Conservation (phyloP, 2,329 filamentous ascomycete species). For the Neopestalotiopsis rosae region DNA sequence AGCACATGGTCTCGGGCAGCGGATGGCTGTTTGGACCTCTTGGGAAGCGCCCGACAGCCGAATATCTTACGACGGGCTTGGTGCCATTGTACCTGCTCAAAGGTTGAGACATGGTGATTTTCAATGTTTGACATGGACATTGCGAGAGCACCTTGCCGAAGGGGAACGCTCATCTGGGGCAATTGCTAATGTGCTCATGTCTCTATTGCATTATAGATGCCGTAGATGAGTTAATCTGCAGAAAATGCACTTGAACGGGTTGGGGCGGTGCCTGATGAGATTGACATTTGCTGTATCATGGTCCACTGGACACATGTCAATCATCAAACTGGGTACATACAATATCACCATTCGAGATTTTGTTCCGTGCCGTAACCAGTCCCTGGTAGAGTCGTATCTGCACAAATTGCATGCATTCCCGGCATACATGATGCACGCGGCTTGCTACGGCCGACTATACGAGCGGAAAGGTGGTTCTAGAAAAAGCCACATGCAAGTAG, state of each 20-base stretch:
- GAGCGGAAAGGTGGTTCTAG: background rate
- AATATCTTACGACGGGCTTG: background rate
- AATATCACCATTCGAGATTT: background rate
- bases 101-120: background rate
- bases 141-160: no score
- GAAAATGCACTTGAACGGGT: no score
- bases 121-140: background rate
- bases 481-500: background rate
- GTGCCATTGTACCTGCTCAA: background rate
- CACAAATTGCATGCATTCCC: constrained; percentile 7
- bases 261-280: background rate
- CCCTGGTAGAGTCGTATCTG: constrained; percentile 7
- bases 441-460: background rate
- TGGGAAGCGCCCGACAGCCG: background rate
- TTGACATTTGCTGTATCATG: background rate
- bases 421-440: constrained; percentile 12
- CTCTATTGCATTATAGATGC: background rate
- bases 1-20: background rate
- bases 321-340: background rate
- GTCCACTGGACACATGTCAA: background rate
- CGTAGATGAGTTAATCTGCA: background rate
- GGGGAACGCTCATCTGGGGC: background rate
- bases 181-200: no score
- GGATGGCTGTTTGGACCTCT: background rate
- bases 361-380: background rate